Conservation (phyloP, 73 alveolate species). For the Tetrahymena elliotti region DNA sequence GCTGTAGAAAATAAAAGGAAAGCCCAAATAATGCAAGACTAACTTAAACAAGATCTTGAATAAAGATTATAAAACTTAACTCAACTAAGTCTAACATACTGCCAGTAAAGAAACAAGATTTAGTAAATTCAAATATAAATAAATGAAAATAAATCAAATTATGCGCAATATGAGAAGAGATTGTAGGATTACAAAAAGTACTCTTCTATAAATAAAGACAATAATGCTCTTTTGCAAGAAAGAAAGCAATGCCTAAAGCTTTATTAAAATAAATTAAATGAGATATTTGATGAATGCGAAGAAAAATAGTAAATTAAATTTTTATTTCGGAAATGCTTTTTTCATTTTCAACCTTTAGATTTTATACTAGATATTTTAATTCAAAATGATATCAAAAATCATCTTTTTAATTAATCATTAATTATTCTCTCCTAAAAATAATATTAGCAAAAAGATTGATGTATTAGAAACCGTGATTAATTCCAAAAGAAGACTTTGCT, state of each 20-base stretch:
- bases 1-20: neutral
- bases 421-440: neutral
- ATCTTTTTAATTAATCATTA: neutral
- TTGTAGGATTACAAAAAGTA: neutral
- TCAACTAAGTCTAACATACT: neutral
- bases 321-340: neutral
- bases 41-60: neutral
- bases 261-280: neutral
- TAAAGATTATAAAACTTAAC: neutral
- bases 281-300: neutral
- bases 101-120: neutral
- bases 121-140: neutral
- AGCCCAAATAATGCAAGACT: neutral
- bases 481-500: neutral
- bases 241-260: neutral
- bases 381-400: too few relatives aligned
- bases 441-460: neutral
- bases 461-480: neutral
- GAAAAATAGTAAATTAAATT: neutral
- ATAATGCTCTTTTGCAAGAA: neutral
- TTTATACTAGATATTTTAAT: too few relatives aligned
- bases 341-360: too few relatives aligned
- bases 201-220: neutral
- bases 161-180: neutral
- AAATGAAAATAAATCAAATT: neutral